Evolutionary conservation across 2,329 filamentous ascomycete genomes (phyloP).

Genomic region (Coniochaeta prunicola): DNA sequence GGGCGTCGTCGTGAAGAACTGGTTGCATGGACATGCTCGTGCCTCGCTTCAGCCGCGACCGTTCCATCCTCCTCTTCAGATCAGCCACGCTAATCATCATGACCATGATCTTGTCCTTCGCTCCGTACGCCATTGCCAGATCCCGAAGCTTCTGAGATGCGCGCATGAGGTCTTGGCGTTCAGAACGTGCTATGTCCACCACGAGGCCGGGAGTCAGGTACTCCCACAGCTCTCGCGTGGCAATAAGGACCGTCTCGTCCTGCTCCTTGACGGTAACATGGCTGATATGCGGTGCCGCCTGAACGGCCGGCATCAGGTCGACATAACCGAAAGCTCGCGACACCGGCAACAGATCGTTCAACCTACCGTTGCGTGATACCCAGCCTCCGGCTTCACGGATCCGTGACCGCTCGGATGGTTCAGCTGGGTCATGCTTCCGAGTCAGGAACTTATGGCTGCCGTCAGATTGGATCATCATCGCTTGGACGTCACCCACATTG

Average conservation of each 20-base stretch:
- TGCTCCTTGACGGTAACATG: constrained; percentile 75
- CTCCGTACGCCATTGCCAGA: constrained; percentile 90
- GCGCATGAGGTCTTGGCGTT: constrained; percentile 85
- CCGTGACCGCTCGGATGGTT: constrained; percentile 72
- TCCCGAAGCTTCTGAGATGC: constrained; percentile 92
- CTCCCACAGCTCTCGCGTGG: constrained; percentile 91
- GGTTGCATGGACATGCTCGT: constrained; percentile 82
- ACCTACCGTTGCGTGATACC: constrained; percentile 86
- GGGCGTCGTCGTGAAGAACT: constrained; percentile 56
- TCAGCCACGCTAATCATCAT: constrained; percentile 96
- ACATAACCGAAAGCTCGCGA: constrained; percentile 94
- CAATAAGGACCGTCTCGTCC: constrained; percentile 89
- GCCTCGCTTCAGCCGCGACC: constrained; percentile 64
- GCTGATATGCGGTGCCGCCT: constrained; percentile 79
- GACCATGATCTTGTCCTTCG: constrained; percentile 93
- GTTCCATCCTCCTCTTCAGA: constrained; percentile 73
- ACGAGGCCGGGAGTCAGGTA: constrained; percentile 84
- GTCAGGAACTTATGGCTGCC: constrained; percentile 79
- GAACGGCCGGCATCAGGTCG: constrained; percentile 84
- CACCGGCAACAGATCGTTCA: constrained; percentile 87
- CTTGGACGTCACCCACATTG: constrained; percentile 92
- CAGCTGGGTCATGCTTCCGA: constrained; percentile 86
- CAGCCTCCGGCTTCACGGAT: constrained; percentile 94
- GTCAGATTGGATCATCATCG: constrained; percentile 88
- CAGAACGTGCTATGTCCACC: constrained; percentile 82